phyloP scores from a whole-genome alignment of 2,329 filamentous ascomycete genomes.

The Grosmannia clavigera region DNA sequence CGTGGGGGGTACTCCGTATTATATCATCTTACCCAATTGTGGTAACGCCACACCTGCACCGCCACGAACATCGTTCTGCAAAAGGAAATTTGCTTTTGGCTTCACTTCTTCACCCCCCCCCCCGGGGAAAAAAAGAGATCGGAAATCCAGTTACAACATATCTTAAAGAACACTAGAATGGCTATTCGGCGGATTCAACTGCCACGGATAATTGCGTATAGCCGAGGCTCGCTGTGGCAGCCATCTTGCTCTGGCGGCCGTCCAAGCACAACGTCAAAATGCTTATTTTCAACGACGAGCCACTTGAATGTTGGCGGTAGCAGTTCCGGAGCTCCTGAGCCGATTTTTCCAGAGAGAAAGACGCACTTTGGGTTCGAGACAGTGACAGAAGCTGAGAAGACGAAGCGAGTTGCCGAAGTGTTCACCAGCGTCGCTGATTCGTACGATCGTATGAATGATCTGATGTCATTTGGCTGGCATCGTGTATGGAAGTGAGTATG shows the following conservation, averaged over 20 bases:
- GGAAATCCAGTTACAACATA: no score
- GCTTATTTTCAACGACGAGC: neutral
- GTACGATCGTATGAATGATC: slow-evolving; percentile 97
- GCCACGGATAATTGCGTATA: neutral
- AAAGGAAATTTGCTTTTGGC: neutral
- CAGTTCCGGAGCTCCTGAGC: no score
- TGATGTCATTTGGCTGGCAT: slow-evolving; percentile 97
- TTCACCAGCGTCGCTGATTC: slow-evolving; percentile 91
- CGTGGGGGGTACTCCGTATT: no score
- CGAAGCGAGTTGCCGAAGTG: slow-evolving; percentile 60
- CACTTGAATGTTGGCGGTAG: no score
- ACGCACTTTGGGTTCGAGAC: slow-evolving; percentile 91
- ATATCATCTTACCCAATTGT: no score
- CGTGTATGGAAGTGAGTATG: slow-evolving; percentile 69
- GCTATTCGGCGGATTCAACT: neutral
- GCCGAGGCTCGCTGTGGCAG: no score
- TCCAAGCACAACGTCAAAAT: neutral
- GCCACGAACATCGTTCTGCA: neutral
- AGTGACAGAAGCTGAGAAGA: slow-evolving; percentile 68
- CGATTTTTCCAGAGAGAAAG: slow-evolving; percentile 17
- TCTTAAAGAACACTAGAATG: neutral
- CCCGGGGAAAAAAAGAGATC: neutral
- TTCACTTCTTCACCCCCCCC: no score
- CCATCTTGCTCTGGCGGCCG: neutral
- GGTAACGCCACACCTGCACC: slow-evolving; percentile 1